Conservation (phyloP, 768 basidiomycete genomes). For the Xerocomellus chrysenteron region DNA sequence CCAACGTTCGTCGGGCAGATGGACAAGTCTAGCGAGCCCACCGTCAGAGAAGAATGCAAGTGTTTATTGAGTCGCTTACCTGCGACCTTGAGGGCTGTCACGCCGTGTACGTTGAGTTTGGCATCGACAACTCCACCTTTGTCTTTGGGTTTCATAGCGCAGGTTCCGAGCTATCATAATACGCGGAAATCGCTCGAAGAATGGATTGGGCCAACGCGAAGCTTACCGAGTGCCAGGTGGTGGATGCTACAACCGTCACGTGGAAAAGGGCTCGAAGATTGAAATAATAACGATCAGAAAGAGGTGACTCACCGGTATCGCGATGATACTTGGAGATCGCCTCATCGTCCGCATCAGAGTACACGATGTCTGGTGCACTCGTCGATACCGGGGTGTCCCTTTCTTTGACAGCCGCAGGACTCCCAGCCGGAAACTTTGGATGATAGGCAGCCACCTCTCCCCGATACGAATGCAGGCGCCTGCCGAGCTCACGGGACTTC, state of each 20-base stretch:
- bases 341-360: not conserved
- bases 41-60: not conserved
- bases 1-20: slow-evolving; percentile 4
- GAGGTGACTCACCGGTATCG: not conserved
- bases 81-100: slow-evolving; percentile 14
- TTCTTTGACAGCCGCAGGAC: slow-evolving; percentile 22
- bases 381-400: not conserved
- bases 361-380: not conserved
- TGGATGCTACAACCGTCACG: not conserved
- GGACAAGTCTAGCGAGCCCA: not conserved
- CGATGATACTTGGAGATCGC: not conserved
- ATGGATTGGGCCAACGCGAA: not conserved
- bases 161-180: not conserved
- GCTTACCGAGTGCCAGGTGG: not conserved
- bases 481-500: slow-evolving; percentile 47
- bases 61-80: not conserved
- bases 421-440: slow-evolving; percentile 28
- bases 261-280: not conserved
- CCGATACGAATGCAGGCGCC: slow-evolving; percentile 43
- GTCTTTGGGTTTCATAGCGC: not conserved
- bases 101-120: slow-evolving; percentile 15
- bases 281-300: not conserved
- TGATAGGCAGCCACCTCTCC: slow-evolving; percentile 8
- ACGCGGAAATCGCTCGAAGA: not conserved
- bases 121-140: slow-evolving; percentile 12